Evolutionary conservation across 768 basidiomycete species (phyloP).

Genomic region (Albatrellus ellisii): DNA sequence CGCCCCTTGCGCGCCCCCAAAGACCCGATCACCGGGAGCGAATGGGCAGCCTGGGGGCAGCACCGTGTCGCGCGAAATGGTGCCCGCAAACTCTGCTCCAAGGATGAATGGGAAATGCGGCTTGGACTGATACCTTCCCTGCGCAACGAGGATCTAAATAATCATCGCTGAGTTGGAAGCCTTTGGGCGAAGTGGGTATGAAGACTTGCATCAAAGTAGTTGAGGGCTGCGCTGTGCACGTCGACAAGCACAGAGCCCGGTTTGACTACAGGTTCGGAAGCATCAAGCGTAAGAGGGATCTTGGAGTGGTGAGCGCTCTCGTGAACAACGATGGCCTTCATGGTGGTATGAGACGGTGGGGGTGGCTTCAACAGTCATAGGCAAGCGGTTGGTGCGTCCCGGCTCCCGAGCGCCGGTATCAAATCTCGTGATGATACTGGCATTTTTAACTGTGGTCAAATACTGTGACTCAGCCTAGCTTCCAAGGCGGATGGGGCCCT

Average conservation of each 20-base stretch:
- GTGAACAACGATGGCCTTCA: constrained; percentile 71
- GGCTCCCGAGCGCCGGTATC: too few species aligned
- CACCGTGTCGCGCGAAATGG: constrained; percentile 51
- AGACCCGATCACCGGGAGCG: constrained; percentile 77
- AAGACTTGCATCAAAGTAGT: constrained; percentile 31
- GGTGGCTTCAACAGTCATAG: too few species aligned
- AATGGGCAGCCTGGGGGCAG: constrained; percentile 72
- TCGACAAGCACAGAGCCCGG: constrained; percentile 35
- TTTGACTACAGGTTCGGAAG: constrained; percentile 25
- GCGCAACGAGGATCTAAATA: constrained; percentile 62
- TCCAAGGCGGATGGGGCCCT: too few species aligned
- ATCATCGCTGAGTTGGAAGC: neutral
- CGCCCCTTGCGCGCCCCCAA: constrained; percentile 69
- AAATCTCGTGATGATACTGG: too few species aligned
- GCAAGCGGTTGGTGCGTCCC: too few species aligned
- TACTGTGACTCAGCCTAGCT: too few species aligned
- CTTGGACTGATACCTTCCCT: constrained; percentile 82
- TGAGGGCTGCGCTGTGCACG: constrained; percentile 36
- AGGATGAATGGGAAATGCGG: constrained; percentile 78
- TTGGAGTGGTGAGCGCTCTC: constrained; percentile 41
- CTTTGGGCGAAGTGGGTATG: neutral
- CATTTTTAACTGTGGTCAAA: too few species aligned
- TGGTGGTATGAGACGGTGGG: constrained; percentile 17
- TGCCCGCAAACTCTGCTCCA: constrained; percentile 79
- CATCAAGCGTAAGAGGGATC: constrained; percentile 24